Base-by-base conservation (phyloP, 2,329 filamentous ascomycete species). In the Monosporascus ibericus region DNA sequence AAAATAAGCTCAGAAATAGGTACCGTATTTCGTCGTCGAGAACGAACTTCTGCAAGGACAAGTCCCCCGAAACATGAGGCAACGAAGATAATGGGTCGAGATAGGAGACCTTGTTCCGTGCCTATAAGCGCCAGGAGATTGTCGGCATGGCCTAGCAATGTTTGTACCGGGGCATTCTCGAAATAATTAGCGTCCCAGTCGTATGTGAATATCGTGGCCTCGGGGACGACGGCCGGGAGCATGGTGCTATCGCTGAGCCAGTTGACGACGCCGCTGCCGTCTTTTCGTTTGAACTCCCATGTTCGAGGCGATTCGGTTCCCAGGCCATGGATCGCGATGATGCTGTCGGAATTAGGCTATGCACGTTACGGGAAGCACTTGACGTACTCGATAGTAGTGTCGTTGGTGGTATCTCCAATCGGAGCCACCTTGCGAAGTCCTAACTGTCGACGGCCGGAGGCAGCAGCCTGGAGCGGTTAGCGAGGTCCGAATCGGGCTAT, bases 291-390 rank as follows among this genome's bases (percentile, higher is more conserved):
- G 49, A 46, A 59, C 17, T 44, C 48, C 60, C 61, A 62, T 55
- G 60, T 61, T 48, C 53, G 52, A 17, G 58, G 54, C 36, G 61
- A 62, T 25, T 58, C 52, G 47, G 61, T 61, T 18, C 50, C 60
- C 38, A 63, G 49, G 39, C 60, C 61, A 37, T 63, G 61, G 49
- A 63, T 63, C 25, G 56, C 57, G 44, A 63, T 54, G 40, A 63
- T 59, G 47, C 57, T 62, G 25, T 27, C 8, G 8, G 25, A 27
- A 27, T 27, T 9, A 27, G 25, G 8, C 8, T 27, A 27, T 27
- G 25, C 25, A 27, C 25, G 2, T 27, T 24, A 24, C 22, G 22
- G 22, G 22, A 24, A 24, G 22, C 3, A 24, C 22, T 24, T 24
- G 4, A 27, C 25, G 8, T 27, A 27, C 25, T 9, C 25, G 25